Conservation (phyloP, 2,329 filamentous ascomycete genomes). For the Cordyceps javanica region DNA sequence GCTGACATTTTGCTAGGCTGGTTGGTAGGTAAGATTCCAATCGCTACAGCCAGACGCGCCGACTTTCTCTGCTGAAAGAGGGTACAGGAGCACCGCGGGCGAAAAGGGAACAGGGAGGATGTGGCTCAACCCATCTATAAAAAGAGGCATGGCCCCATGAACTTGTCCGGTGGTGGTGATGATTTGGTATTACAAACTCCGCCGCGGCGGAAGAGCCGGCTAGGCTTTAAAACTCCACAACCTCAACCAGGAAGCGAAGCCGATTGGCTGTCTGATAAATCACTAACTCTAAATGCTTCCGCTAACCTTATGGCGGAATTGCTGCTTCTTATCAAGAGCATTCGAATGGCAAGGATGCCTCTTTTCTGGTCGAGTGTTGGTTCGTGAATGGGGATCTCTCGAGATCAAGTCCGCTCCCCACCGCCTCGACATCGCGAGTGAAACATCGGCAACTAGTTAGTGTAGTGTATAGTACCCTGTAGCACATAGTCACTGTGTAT, state of each 20-base stretch:
- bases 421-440: too few relatives aligned
- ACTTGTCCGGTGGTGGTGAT: background rate
- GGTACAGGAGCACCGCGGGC: background rate
- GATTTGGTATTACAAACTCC: constrained; percentile 3
- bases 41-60: too few relatives aligned
- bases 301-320: background rate
- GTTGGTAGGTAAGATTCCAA: background rate
- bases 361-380: too few relatives aligned
- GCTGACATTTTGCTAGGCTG: background rate
- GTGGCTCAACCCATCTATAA: background rate
- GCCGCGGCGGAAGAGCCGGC: constrained; percentile 5
- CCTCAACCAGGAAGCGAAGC: background rate
- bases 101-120: background rate
- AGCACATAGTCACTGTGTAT: too few relatives aligned
- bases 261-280: background rate
- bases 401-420: too few relatives aligned
- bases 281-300: background rate
- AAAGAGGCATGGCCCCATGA: background rate
- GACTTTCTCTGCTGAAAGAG: background rate
- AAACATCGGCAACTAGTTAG: too few relatives aligned
- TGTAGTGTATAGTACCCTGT: too few relatives aligned
- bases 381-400: too few relatives aligned
- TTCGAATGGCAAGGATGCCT: too few relatives aligned
- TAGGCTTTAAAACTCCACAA: background rate
- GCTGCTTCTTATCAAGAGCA: too few relatives aligned